Base-by-base conservation (phyloP, 2,329 filamentous ascomycete species). In the Thielaviopsis ethacetica region DNA sequence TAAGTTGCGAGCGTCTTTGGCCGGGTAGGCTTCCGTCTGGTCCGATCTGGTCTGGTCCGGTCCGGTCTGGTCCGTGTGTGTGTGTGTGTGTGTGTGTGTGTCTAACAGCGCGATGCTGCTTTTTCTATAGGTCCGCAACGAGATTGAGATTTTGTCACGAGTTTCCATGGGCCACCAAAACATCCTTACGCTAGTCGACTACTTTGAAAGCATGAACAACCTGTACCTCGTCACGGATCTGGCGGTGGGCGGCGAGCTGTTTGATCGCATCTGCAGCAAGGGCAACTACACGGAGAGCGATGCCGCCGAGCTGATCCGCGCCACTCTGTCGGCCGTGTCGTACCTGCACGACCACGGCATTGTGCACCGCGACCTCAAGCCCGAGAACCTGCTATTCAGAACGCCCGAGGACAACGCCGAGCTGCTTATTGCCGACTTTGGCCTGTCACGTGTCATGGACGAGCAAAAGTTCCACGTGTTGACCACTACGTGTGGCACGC, bases 151-250 rank as follows among this genome's bases (percentile, higher is more conserved):
- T 26, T 79, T 98, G 65, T 97, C 97, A 72, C 86, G 86, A 68
- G 91, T 98, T n/a, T 97, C 91, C 1, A 95, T 98, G 88, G 93
- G 93, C 59, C 91, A 98, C 73, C 88, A 93, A 71, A 98, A 98
- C 69, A 97, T 98, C 69, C 76, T 98, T 62, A 98, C 93, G 1
- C 79, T 98, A 61, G 93, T 97, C 66, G 93, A 98, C 75, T 98
- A 97, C 73, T 98, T 98, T 69, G 93, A 98, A 75, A 98, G 93
- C 6, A 95, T 96, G 88, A 97, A 98, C 75, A 98, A 98, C 73
- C 80, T 98, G 64, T 98, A 98, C 71, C 84, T 98, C 44, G 93
- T 98, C 56, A 97, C 93, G 51, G 93, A 98, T 68, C 85, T 98
- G 34, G 93, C 93, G 19, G 83, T 97, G 19, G 93, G 93, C 63